Evolutionary conservation across 139 green algal genomes (phyloP), one percentile per base, ranked within the genome.

Genomic region (Volvox africanus): DNA sequence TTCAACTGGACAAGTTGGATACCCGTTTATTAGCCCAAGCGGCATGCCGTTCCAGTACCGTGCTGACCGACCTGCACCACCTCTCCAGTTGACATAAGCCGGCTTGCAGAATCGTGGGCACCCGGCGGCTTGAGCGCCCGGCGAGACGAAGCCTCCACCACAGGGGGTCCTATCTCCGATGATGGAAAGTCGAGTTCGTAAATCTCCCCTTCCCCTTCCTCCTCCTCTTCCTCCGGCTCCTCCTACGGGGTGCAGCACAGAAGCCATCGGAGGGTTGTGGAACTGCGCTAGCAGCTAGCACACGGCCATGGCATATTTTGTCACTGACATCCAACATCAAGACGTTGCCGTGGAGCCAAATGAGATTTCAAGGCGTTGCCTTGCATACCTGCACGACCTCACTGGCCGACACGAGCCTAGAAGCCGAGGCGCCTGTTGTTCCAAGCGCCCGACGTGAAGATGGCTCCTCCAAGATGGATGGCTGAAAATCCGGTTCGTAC

Each of bases 181-280:
- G 81, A 55, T 55, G 71, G 81, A 55, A 87, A 87, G 19, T 87
- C 81, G 24, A 77, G 61, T 13, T 87, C 81, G n/a, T 87, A 87
- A 16, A 76, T n/a, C 0, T 87, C 81, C 36, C 68, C 32, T 21
- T 67, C 21, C 32, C 20, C 36, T 36, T 79, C 71, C 71, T 30
- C 21, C 20, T 79, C 71, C 28, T 79, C 71, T 79, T 79, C 71
- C 71, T 16, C 44, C 9, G 44, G 44, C 44, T 55, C 44, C 44
- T 55, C 44, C 44, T 55, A 55, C 44, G 9, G 44, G 44, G 44
- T 55, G 9, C 44, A 55, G 5, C 44, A 55, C 44, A 5, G 44
- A 55, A 55, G 44, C 44, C 44, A 55, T 55, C 44, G 44, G 5
- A 14, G 44, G 44, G 9, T 9, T 55, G 9, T 55, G 44, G 44